Base-by-base conservation (phyloP, 768 basidiomycete species). In the Hemileccinum rubropunctum region DNA sequence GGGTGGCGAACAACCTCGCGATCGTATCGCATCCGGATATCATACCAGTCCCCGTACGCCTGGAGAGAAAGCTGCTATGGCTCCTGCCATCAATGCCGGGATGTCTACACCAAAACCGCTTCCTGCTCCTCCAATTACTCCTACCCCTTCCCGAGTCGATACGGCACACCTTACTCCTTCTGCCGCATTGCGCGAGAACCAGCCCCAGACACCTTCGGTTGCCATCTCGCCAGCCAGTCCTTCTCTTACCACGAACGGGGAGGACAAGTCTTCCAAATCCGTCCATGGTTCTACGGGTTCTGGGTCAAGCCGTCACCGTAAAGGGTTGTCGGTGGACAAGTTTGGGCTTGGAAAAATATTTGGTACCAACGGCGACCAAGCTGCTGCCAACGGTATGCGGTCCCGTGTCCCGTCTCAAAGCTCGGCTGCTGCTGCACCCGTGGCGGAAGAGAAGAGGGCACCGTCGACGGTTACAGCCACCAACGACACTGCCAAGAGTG, bases 271-370 rank as follows among this genome's bases (percentile, higher is more conserved):
- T 14, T 61, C 54, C 32, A 61, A 58, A 39, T 70, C 69, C 9
- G 43, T 64, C 44, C 64, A 61, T 7, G 53, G 58, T 49, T 71
- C 54, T 51, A 73, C 65, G 37, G 75, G 74, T 15, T 71, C 73
- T 28, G 72, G 71, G 15, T 66, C 72, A 33, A 74, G 78, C 48
- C 78, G 84, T 20, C 82, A 85, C 56, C 75, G 77, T 50, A 82
- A 83, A 56, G 87, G 86, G 9, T 71, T 88, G 52, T 89, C 88
- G 4, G 70, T 91, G 56, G 90, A 91, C 73, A 86, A 85, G 65
- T 81, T 91, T 57, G 86, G 84, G 10, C 74, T 92, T 3, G 80
- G 82, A 45, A 91, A 88, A 71, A 79, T 92, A 47, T 86, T 91
- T 47, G 79, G 79, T 28, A 63, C 74, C 15, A 68, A 66, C 41